phyloP scores from a whole-genome alignment of 2,329 filamentous ascomycete genomes.

The Hymenoscyphus repandus region DNA sequence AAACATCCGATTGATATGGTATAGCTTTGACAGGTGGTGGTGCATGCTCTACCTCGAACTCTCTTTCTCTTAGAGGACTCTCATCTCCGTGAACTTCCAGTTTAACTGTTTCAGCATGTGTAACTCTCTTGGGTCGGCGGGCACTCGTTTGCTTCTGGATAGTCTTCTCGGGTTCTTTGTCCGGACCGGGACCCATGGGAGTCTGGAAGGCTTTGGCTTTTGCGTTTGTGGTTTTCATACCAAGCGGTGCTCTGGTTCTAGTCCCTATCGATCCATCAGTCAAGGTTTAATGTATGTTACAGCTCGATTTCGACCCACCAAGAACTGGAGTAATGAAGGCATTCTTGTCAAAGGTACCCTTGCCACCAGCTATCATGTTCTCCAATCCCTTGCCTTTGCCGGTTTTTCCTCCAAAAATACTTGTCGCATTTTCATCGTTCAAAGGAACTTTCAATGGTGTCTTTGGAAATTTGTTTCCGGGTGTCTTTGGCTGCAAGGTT shows the following conservation, averaged over 20 bases:
- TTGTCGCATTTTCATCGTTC: slow-evolving; percentile 79
- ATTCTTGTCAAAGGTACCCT: slow-evolving; percentile 51
- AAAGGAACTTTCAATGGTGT: slow-evolving; percentile 73
- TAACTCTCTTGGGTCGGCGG: slow-evolving; percentile 53
- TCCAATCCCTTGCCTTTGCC: slow-evolving; percentile 51
- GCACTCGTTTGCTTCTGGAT: slow-evolving; percentile 48
- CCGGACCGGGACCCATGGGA: slow-evolving; percentile 55
- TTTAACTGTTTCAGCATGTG: slow-evolving; percentile 50
- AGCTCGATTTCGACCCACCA: slow-evolving; percentile 46
- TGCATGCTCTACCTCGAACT: slow-evolving; percentile 88
- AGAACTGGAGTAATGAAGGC: slow-evolving; percentile 70
- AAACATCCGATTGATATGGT: slow-evolving; percentile 65
- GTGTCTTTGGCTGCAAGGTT: slow-evolving; percentile 69
- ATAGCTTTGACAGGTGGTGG: slow-evolving; percentile 66
- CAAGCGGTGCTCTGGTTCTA: slow-evolving; percentile 72
- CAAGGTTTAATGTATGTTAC: slow-evolving; percentile 4
- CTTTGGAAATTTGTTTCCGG: slow-evolving; percentile 69
- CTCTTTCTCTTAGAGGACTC: slow-evolving; percentile 52
- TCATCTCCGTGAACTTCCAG: slow-evolving; percentile 57
- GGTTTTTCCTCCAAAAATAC: slow-evolving; percentile 53
- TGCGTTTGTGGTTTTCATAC: slow-evolving; percentile 94
- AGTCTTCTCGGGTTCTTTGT: slow-evolving; percentile 58
- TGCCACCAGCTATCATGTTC: slow-evolving; percentile 47
- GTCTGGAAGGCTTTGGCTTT: slow-evolving; percentile 68
- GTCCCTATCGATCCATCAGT: slow-evolving; percentile 29